Percentiles rank a stretch among this genome's conserved stretches.
These are phyloP conservation scores for Kalanchoe fedtschenkoi DNA, from an alignment of 164 flowering plant species.

Conservation along the genomic window DNA sequence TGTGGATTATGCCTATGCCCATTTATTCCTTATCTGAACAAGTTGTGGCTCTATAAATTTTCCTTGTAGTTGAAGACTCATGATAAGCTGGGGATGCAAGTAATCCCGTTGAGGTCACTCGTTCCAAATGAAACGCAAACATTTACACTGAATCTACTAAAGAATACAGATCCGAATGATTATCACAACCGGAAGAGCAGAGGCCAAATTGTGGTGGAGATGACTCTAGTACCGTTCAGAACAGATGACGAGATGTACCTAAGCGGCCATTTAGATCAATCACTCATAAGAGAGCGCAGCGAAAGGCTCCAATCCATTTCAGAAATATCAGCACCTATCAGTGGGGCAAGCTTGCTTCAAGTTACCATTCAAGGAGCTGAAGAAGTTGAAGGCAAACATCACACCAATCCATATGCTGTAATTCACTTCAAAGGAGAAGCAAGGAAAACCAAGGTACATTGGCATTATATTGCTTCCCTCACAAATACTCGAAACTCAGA, in stretches of 20 bases:
- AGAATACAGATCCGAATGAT: constrained; percentile 24
- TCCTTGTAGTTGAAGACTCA: constrained; percentile 38
- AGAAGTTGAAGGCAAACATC: constrained; percentile 49
- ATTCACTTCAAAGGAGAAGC: constrained; percentile 44
- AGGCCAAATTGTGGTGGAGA: constrained; percentile 42
- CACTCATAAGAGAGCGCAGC: constrained; percentile 17
- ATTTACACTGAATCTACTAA: constrained; percentile 31
- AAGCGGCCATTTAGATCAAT: constrained; percentile 12
- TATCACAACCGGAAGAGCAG: constrained; percentile 34
- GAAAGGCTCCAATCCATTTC: constrained; percentile 7
- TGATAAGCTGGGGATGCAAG: constrained; percentile 47
- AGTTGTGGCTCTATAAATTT: not conserved
- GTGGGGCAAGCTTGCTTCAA: constrained; percentile 43
- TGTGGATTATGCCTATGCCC: no score
- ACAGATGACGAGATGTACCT: constrained; percentile 24
- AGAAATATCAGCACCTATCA: constrained; percentile 3
- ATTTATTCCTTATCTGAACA: no score
- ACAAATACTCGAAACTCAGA: no score
- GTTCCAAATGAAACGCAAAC: constrained; percentile 32
- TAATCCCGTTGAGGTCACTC: constrained; percentile 33
- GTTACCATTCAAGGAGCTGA: constrained; percentile 43
- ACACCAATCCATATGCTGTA: constrained; percentile 47
- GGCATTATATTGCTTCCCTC: no score
- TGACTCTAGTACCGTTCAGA: constrained; percentile 42
- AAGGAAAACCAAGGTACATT: constrained; percentile 44